Evolutionary conservation across 73 alveolate genomes (phyloP), one percentile per base, ranked within the genome.

Genomic region (Urostyla sp.): DNA sequence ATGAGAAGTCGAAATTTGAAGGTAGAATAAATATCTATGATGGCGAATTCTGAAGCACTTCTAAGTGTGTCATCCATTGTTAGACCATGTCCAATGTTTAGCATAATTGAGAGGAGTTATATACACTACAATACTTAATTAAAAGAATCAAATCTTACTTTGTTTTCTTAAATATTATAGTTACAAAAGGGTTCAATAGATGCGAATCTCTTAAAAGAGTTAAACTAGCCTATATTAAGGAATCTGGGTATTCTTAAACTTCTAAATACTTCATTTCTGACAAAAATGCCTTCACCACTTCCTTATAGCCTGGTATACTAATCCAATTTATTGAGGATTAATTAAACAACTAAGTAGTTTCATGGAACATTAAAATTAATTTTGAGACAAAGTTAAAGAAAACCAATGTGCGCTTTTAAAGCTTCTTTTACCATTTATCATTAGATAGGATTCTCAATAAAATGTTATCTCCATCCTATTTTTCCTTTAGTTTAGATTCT

Each of bases 231-330:
- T 77, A 84, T 23, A 91, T 88, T 56, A 94, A 72, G 0, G 96
- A 82, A 40, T 94, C 96, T 20, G 98, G 98, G 63, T 94, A 94
- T 24, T 87, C 82, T 10, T 54, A 52, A 11, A 94, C 67, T 8
- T 76, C 88, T 72, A 95, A 76, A 0, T 76, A 67, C 67, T 91
- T 94, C 89, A 94, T 48, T 48, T 94, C 98, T 11, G 84, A 23
- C 0, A 94, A 51, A 27, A 94, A 48, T 2, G 92, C 84, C 59
- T 89, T 91, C 5, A 94, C 83, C 24, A 94, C 84, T 28, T 45
- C 60, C 53, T 55, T 69, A 57, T 93, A 93, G 21, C 98, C 98
- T 37, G 98, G 98, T 18, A 94, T 76, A 55, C 87, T 80, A 35
- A 75, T 40, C 95, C 94, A 94, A 27, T 59, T 80, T 11, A 94